These are phyloP conservation scores for Colletotrichum acutatum DNA, from an alignment of 2,329 filamentous ascomycete species.

Conservation along the genomic window DNA sequence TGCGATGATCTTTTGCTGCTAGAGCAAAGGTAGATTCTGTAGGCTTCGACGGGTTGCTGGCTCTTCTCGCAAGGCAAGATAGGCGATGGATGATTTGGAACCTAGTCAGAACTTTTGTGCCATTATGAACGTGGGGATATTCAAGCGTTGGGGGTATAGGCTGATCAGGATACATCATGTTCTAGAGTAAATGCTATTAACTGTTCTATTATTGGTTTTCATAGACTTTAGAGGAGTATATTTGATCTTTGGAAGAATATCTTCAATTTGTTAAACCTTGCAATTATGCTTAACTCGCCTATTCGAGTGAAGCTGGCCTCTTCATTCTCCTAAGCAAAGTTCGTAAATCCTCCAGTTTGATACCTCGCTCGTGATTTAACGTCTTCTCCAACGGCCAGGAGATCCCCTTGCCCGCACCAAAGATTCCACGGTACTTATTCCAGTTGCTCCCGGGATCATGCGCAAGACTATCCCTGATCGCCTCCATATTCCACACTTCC, in stretches of 20 bases:
- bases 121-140: neutral
- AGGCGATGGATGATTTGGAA: neutral
- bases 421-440: conserved; percentile 70
- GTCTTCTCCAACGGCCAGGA: conserved; percentile 66
- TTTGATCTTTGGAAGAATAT: too few relatives aligned
- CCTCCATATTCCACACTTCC: conserved; percentile 60
- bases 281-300: too few relatives aligned
- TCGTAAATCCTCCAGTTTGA: conserved; percentile 56
- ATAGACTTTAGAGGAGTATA: neutral
- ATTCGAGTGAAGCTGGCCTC: neutral
- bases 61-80: neutral
- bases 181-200: neutral
- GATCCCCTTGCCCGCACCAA: conserved; percentile 68
- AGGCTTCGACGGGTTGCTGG: neutral
- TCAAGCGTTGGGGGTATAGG: too few relatives aligned
- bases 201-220: neutral
- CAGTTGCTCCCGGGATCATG: conserved; percentile 59
- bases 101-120: too few relatives aligned
- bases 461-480: conserved; percentile 57
- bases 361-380: conserved; percentile 61
- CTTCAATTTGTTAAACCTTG: too few relatives aligned
- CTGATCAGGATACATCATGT: neutral
- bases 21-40: neutral
- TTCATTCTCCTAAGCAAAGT: conserved; percentile 45
- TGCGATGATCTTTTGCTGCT: neutral